These are phyloP conservation scores for Aquilaria malaccensis DNA, from an alignment of 345 rosid species.

Conservation along the genomic window DNA sequence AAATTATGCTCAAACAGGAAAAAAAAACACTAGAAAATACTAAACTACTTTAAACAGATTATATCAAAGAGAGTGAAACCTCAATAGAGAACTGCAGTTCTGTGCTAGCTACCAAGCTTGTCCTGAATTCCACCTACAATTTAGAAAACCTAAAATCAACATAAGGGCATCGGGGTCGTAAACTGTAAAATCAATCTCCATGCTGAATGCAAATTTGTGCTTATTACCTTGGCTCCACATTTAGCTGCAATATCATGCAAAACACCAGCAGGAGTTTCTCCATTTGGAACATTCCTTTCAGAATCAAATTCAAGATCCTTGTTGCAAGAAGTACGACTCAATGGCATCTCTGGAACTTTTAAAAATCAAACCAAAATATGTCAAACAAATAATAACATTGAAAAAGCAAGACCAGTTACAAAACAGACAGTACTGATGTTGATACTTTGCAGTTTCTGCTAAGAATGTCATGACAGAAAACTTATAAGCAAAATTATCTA, in stretches of 20 bases:
- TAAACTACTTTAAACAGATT: too few species aligned
- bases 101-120: slow-evolving; percentile 52
- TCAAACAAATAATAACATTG: not conserved
- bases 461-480: not conserved
- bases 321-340: slow-evolving; percentile 53
- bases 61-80: slow-evolving; percentile 30
- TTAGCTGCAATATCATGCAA: slow-evolving; percentile 75
- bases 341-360: slow-evolving; percentile 49
- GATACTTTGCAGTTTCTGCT: not conserved
- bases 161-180: too few species aligned
- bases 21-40: too few species aligned
- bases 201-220: slow-evolving; percentile 32
- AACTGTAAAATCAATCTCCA: too few species aligned
- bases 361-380: not conserved
- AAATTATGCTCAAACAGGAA: too few species aligned
- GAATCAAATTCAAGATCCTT: slow-evolving; percentile 57
- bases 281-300: slow-evolving; percentile 44
- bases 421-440: not conserved
- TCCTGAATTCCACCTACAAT: slow-evolving; percentile 75
- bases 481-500: not conserved
- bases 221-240: slow-evolving; percentile 82
- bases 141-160: not conserved
- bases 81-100: slow-evolving; percentile 77
- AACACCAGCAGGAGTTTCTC: slow-evolving; percentile 51
- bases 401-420: not conserved